phyloP scores from a whole-genome alignment of 495 filamentous ascomycete genomes.

The Xylaria intraflava region DNA sequence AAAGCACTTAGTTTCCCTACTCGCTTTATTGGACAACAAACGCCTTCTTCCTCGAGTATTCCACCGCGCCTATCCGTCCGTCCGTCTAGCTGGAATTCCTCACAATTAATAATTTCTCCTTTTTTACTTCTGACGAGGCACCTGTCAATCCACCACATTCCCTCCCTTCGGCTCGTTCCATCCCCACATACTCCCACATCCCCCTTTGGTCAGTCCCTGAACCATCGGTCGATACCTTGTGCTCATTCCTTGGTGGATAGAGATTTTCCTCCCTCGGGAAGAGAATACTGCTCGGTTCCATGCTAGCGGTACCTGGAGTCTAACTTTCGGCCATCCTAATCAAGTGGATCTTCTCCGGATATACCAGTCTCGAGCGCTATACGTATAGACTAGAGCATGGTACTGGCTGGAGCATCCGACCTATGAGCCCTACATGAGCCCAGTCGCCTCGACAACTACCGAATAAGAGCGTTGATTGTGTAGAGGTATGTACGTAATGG shows the following conservation, averaged over 20 bases:
- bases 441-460: slow-evolving; percentile 28
- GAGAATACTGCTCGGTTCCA: slow-evolving; percentile 29
- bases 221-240: slow-evolving; percentile 40
- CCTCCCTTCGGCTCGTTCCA: slow-evolving; percentile 16
- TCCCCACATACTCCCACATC: slow-evolving; percentile 1
- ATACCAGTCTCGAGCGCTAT: slow-evolving; percentile 25
- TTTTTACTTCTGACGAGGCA: slow-evolving; percentile 21
- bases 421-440: slow-evolving; percentile 25
- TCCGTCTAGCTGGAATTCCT: slow-evolving; percentile 26
- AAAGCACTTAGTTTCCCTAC: slow-evolving; percentile 14
- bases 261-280: slow-evolving; percentile 34
- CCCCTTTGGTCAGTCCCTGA: slow-evolving; percentile 18
- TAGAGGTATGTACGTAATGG: slow-evolving; percentile 28
- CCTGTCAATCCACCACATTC: slow-evolving; percentile 24
- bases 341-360: slow-evolving; percentile 21
- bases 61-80: slow-evolving; percentile 17
- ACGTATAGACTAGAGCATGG: slow-evolving; percentile 21
- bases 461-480: slow-evolving; percentile 28
- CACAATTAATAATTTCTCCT: slow-evolving; percentile 13
- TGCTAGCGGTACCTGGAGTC: slow-evolving; percentile 28
- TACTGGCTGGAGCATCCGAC: slow-evolving; percentile 29
- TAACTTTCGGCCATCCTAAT: slow-evolving; percentile 26
- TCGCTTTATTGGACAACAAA: slow-evolving; percentile 15
- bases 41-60: slow-evolving; percentile 22
- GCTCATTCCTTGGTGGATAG: slow-evolving; percentile 41